Evolutionary conservation across 75 land plant species (phyloP).

Genomic region (Pinus tabuliformis): DNA sequence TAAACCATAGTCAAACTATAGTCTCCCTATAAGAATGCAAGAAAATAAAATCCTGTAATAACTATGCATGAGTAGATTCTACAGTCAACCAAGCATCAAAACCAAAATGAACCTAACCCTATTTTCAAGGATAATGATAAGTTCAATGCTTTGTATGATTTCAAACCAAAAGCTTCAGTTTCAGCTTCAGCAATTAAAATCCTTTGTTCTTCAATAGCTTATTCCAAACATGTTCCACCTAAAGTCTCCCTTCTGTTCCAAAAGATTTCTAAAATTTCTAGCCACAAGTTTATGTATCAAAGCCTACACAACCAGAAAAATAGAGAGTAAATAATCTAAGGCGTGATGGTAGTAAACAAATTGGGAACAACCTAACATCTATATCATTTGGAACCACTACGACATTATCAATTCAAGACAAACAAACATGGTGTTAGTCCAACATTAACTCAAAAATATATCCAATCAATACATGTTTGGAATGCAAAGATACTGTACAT

Average conservation of each 20-base stretch:
- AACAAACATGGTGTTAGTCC: too few species aligned
- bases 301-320: background rate
- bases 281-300: background rate
- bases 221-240: background rate
- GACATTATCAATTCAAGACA: too few species aligned
- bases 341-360: background rate
- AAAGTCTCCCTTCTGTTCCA: background rate
- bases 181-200: too few species aligned
- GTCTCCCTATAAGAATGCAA: too few species aligned
- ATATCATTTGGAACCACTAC: background rate
- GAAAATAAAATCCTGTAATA: too few species aligned
- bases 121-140: background rate
- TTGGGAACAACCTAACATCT: background rate
- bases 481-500: too few species aligned
- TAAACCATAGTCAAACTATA: background rate
- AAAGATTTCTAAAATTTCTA: background rate
- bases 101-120: background rate
- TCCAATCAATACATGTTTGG: too few species aligned
- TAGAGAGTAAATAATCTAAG: background rate
- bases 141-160: background rate
- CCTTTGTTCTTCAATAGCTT: too few species aligned
- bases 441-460: too few species aligned
- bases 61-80: constrained; percentile 2
- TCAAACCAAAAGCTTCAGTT: background rate
- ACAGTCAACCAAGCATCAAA: constrained; percentile 2